A percentile compares a stretch with the other conserved stretches of the same genome.
Evolutionary conservation across 306 rosid species (phyloP).

Genomic region (Sechiopsis laciniata): DNA sequence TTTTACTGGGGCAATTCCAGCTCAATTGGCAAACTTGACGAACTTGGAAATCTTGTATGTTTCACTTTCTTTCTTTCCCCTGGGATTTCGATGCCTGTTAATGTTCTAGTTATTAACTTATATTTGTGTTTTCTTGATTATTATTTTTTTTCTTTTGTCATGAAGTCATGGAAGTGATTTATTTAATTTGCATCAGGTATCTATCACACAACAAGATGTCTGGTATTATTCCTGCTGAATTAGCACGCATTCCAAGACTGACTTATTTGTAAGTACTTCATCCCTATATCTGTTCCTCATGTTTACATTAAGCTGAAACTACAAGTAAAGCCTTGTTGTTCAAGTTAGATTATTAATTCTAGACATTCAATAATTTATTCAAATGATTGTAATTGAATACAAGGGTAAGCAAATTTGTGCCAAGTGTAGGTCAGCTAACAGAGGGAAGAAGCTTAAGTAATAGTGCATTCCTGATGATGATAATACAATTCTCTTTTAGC

Average conservation of each 20-base stretch:
- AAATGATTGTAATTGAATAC: background rate
- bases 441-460: background rate
- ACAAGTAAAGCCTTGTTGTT: background rate
- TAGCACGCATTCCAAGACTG: constrained; percentile 76
- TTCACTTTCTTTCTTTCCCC: constrained; percentile 7
- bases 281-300: background rate
- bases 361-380: background rate
- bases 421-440: background rate
- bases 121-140: background rate
- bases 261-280: constrained; percentile 76
- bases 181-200: constrained; percentile 45
- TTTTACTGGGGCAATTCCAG: constrained; percentile 91
- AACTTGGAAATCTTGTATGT: constrained; percentile 91
- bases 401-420: background rate
- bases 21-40: constrained; percentile 87
- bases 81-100: background rate
- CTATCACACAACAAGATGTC: constrained; percentile 91
- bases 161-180: constrained; percentile 15
- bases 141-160: background rate
- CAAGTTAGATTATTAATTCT: background rate
- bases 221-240: constrained; percentile 73
- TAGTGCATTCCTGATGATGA: background rate
- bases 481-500: background rate
- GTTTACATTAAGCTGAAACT: constrained; percentile 1
- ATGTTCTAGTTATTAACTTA: background rate